These are phyloP conservation scores for Aureobasidium sp. DNA, from an alignment of 2,329 filamentous ascomycete genomes.

Conservation along the genomic window DNA sequence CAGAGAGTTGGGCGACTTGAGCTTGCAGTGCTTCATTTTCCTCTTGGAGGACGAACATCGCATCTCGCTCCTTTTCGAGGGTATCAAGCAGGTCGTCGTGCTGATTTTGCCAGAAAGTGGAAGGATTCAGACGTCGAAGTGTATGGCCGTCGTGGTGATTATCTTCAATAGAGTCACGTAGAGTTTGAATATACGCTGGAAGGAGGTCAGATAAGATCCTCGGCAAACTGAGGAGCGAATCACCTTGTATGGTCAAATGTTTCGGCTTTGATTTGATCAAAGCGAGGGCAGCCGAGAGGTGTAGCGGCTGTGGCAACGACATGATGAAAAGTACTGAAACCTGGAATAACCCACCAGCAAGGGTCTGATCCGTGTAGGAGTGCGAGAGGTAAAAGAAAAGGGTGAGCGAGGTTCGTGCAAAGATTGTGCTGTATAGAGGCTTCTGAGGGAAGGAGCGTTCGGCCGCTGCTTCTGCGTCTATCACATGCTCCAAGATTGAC, in stretches of 20 bases:
- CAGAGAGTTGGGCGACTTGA: not conserved
- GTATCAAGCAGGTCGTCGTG: constrained; percentile 19
- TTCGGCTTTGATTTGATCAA: constrained; percentile 31
- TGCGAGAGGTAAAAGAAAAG: not conserved
- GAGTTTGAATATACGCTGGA: constrained; percentile 15
- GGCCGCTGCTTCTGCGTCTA: not conserved
- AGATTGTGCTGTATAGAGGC: not conserved
- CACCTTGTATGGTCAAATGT: constrained; percentile 24
- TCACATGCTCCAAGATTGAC: not conserved
- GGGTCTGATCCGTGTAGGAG: not conserved
- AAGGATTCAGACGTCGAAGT: not conserved
- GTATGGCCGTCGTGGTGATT: not conserved
- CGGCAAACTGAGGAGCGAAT: not conserved
- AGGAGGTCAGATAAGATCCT: constrained; percentile 5
- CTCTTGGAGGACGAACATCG: not conserved
- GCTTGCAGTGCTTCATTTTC: constrained; percentile 1
- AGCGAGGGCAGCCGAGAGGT: constrained; percentile 21
- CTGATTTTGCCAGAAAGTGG: not conserved
- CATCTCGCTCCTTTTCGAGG: constrained; percentile 13
- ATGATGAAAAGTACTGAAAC: not conserved
- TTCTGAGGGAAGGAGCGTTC: not conserved
- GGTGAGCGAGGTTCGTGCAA: not conserved
- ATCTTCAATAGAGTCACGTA: constrained; percentile 25
- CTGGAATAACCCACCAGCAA: too few species aligned
- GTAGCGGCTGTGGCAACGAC: constrained; percentile 1